phyloP scores from a whole-genome alignment of 2,329 filamentous ascomycete genomes.

The Aspergillus quadrilineatus region DNA sequence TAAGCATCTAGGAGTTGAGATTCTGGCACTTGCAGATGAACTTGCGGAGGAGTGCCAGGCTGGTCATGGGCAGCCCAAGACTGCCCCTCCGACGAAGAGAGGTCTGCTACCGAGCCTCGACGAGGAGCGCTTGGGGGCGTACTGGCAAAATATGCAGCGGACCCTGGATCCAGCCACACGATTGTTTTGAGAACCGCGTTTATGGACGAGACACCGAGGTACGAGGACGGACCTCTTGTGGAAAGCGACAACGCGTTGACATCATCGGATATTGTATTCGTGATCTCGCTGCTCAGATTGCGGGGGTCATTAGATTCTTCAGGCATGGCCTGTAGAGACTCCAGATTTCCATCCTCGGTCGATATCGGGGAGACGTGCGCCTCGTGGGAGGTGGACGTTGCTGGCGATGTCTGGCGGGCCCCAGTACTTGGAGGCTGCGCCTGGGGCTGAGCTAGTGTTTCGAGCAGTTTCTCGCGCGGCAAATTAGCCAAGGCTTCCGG shows the following conservation, averaged over 20 bases:
- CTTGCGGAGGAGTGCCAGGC: conserved; percentile 48
- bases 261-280: conserved; percentile 67
- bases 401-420: conserved; percentile 41
- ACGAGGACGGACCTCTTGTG: conserved; percentile 63
- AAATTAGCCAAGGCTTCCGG: conserved; percentile 53
- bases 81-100: conserved; percentile 20
- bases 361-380: conserved; percentile 40
- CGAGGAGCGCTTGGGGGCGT: conserved; percentile 29
- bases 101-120: conserved; percentile 20
- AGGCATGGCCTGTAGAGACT: conserved; percentile 69
- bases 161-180: conserved; percentile 54
- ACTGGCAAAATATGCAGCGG: conserved; percentile 48
- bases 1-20: conserved; percentile 72
- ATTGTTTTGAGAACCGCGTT: conserved; percentile 73
- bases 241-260: conserved; percentile 66
- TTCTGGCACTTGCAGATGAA: conserved; percentile 60
- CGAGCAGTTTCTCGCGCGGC: conserved; percentile 60
- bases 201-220: conserved; percentile 72
- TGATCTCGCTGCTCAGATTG: conserved; percentile 55
- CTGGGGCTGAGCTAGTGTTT: conserved; percentile 21
- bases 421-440: conserved; percentile 41
- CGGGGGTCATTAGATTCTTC: conserved; percentile 54
- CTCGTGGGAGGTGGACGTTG: conserved; percentile 49
- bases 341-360: conserved; percentile 55
- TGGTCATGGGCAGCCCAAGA: conserved; percentile 33